Evolutionary conservation across 805 yeast genomes (phyloP), one percentile per base, ranked within the genome.

Genomic region (Metschnikowia koreensis): DNA sequence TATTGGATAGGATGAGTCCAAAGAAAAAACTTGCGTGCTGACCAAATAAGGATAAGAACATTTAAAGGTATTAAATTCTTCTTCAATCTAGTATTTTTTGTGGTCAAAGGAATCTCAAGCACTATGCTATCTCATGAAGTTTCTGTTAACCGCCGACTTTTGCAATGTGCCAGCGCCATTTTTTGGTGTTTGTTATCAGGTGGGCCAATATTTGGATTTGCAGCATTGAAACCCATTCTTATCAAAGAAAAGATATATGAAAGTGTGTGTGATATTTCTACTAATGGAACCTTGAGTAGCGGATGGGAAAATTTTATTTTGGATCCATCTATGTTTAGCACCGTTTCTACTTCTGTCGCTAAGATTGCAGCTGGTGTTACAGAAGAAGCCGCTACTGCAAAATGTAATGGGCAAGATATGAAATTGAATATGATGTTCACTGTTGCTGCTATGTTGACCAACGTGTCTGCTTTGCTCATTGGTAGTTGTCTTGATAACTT

Each of bases 141-240:
- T 28, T 46, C 60, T 11, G 51, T 47, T 2, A 50, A 51, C 33
- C 49, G 53, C 38, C 55, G 62, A 38, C 50, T 62, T 34, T 36
- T 62, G 17, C 84, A 80, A 62, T 74, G 79, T 41, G 63, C 60
- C 13, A 75, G 82, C 66, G 83, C 84, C 17, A 78, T 80, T 17
- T 52, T 70, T 15, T 81, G 84, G 84, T 80, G 83, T 59, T 65
- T 81, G 8, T 64, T 81, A 28, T 77, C 83, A 5, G 84, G 82
- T 3, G 84, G 84, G 5, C 82, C 83, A 2, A 77, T 80, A 36
- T 81, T 81, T 62, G 84, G 84, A 6, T 81, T 81, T 67, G 84
- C 84, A 7, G 84, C 84, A 13, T 67, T 81, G 59, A 81, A 81
- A 55, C 84, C 84, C 9, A 68, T 79, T 5, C 66, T 81, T 39